These are phyloP conservation scores for Purpureocillium takamizusanense DNA, from an alignment of 2,329 filamentous ascomycete species.

Conservation along the genomic window DNA sequence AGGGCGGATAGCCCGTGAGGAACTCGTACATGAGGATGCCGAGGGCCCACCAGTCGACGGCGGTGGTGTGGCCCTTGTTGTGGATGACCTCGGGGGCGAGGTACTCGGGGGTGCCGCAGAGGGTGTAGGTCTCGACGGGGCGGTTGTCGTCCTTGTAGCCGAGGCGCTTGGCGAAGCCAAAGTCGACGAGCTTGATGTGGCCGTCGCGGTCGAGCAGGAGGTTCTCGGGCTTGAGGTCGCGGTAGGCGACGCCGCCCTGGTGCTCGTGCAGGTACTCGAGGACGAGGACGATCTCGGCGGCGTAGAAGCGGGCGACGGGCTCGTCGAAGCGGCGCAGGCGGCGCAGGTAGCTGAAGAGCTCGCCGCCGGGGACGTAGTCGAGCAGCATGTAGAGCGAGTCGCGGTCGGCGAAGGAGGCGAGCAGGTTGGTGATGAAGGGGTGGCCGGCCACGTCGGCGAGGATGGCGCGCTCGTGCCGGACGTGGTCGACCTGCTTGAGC, in stretches of 20 bases:
- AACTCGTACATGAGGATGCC: constrained; percentile 82
- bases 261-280: constrained; percentile 73
- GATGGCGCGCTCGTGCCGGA: constrained; percentile 73
- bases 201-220: constrained; percentile 68
- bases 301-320: constrained; percentile 69
- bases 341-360: constrained; percentile 76
- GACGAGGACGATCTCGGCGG: constrained; percentile 74
- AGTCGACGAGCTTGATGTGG: constrained; percentile 76
- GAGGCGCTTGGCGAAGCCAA: constrained; percentile 76
- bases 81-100: constrained; percentile 78
- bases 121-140: constrained; percentile 65
- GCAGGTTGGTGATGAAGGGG: constrained; percentile 73
- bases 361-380: constrained; percentile 75
- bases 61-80: constrained; percentile 66
- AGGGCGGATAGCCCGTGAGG: constrained; percentile 74
- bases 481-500: constrained; percentile 80
- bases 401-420: constrained; percentile 70
- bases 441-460: constrained; percentile 70
- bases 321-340: constrained; percentile 73
- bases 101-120: constrained; percentile 79
- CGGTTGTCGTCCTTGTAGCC: constrained; percentile 41
- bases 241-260: constrained; percentile 69
- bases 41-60: constrained; percentile 83
- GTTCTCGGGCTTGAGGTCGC: constrained; percentile 78
- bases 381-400: constrained; percentile 77